Conservation (phyloP, 768 basidiomycete genomes). For the Leccinum sublutescens region DNA sequence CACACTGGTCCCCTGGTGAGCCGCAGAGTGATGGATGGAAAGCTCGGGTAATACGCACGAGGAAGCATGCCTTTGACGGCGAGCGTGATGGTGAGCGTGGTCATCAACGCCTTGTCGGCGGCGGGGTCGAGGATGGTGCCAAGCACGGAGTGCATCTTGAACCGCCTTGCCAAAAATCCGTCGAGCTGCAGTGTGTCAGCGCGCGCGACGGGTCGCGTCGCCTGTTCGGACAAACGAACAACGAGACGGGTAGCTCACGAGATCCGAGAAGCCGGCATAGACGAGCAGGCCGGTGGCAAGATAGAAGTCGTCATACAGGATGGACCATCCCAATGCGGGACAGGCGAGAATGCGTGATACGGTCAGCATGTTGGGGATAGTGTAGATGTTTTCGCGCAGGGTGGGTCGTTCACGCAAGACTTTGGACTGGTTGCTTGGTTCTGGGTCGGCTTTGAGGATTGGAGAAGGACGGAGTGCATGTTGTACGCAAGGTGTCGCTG, state of each 20-base stretch:
- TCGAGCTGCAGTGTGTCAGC: constrained; percentile 59
- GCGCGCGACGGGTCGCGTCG: background rate
- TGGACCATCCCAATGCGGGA: constrained; percentile 89
- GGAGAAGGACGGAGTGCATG: constrained; percentile 14
- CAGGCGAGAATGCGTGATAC: constrained; percentile 84
- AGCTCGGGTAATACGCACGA: constrained; percentile 43
- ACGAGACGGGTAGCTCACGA: constrained; percentile 51
- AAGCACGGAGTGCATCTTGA: constrained; percentile 85
- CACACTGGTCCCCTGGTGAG: constrained; percentile 53
- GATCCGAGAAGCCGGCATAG: constrained; percentile 90
- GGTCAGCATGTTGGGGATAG: constrained; percentile 88
- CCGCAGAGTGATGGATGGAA: background rate
- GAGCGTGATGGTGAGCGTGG: constrained; percentile 85
- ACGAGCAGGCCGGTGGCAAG: constrained; percentile 81
- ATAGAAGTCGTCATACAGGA: constrained; percentile 75
- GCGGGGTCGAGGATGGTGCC: constrained; percentile 96
- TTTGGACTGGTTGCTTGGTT: constrained; percentile 5
- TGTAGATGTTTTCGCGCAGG: constrained; percentile 88
- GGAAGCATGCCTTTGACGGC: constrained; percentile 84
- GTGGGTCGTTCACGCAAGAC: constrained; percentile 28
- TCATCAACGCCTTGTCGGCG: constrained; percentile 95
- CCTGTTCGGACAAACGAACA: background rate
- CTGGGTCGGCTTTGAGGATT: constrained; percentile 1
- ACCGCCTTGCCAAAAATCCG: constrained; percentile 85
- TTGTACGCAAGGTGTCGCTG: constrained; percentile 10